Evolutionary conservation across 352 stramenopile species (phyloP).

Genomic region (Pythium pyrilobum): DNA sequence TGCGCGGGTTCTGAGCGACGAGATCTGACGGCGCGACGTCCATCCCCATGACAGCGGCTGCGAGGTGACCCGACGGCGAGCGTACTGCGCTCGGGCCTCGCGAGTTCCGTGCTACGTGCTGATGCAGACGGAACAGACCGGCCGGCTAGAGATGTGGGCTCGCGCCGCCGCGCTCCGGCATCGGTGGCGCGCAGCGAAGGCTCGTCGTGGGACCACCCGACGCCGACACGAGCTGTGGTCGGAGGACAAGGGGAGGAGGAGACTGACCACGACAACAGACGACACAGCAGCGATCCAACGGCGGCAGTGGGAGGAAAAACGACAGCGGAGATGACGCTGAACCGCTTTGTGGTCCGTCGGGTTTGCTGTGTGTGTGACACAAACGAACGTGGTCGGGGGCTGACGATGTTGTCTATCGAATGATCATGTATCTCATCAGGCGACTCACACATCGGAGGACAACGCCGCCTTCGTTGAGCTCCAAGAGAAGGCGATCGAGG

Average conservation of each 20-base stretch:
- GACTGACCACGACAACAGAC: not conserved
- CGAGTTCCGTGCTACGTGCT: too few relatives aligned
- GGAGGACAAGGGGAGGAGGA: slow-evolving; percentile 6
- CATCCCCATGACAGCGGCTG: not conserved
- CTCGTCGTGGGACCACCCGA: slow-evolving; percentile 61
- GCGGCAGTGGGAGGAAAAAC: not conserved
- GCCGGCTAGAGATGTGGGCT: not conserved
- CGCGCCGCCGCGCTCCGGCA: not conserved
- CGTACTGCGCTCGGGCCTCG: not conserved
- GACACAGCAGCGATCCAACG: not conserved
- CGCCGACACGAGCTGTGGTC: slow-evolving; percentile 16
- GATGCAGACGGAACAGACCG: not conserved
- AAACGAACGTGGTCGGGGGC: not conserved
- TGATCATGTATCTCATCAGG: slow-evolving; percentile 14
- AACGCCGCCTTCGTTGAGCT: slow-evolving; percentile 75
- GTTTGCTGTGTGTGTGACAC: not conserved
- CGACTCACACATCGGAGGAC: slow-evolving; percentile 82
- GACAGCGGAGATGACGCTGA: slow-evolving; percentile 49
- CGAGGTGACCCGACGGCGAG: not conserved
- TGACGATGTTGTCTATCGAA: not conserved
- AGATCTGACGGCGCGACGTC: too few relatives aligned
- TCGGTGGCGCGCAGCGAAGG: slow-evolving; percentile 3
- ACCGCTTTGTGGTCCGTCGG: slow-evolving; percentile 54
- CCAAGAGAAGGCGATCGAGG: slow-evolving; percentile 62
- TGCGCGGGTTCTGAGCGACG: too few relatives aligned